Percentiles rank a stretch among this genome's conserved stretches.
phyloP scores from a whole-genome alignment of 2,329 filamentous ascomycete species.

The Domatiomyces globalis region DNA sequence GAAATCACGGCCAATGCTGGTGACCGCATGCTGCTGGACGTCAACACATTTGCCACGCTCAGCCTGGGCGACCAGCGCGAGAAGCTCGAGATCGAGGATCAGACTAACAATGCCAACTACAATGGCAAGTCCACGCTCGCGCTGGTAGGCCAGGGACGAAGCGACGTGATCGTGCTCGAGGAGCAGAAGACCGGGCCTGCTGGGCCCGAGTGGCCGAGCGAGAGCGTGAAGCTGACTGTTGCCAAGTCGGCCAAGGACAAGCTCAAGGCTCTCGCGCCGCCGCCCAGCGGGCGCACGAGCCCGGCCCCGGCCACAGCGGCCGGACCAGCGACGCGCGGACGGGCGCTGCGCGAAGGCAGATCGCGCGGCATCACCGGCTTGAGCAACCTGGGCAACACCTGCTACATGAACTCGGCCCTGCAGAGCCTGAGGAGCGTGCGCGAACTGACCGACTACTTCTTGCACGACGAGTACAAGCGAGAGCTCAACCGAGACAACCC shows the following conservation, averaged over 20 bases:
- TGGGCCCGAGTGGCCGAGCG: slow-evolving; percentile 2
- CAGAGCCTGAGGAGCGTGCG: slow-evolving; percentile 90
- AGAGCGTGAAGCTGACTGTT: slow-evolving; percentile 21
- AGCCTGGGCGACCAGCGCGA: slow-evolving; percentile 51
- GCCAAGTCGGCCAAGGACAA: slow-evolving; percentile 24
- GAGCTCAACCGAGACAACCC: slow-evolving; percentile 81
- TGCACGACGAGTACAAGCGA: slow-evolving; percentile 55
- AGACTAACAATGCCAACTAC: slow-evolving; percentile 59
- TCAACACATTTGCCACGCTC: slow-evolving; percentile 48
- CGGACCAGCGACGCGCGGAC: slow-evolving; percentile 53
- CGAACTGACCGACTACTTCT: slow-evolving; percentile 83
- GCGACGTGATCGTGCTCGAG: slow-evolving; percentile 70
- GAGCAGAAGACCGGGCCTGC: slow-evolving; percentile 41
- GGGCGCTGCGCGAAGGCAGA: slow-evolving; percentile 53
- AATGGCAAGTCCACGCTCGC: slow-evolving; percentile 59
- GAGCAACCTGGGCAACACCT: slow-evolving; percentile 87
- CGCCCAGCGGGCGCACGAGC: slow-evolving; percentile 11
- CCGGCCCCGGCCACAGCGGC: too few relatives aligned
- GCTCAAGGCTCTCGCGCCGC: slow-evolving; percentile 11
- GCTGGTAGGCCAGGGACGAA: slow-evolving; percentile 52
- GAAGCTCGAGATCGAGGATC: slow-evolving; percentile 48
- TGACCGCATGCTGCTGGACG: slow-evolving; percentile 45
- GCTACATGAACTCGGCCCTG: slow-evolving; percentile 96
- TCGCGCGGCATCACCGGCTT: slow-evolving; percentile 67
- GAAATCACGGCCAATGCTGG: slow-evolving; percentile 29